phyloP scores from a whole-genome alignment of 2,329 filamentous ascomycete genomes.

The Colletotrichum eleusines region DNA sequence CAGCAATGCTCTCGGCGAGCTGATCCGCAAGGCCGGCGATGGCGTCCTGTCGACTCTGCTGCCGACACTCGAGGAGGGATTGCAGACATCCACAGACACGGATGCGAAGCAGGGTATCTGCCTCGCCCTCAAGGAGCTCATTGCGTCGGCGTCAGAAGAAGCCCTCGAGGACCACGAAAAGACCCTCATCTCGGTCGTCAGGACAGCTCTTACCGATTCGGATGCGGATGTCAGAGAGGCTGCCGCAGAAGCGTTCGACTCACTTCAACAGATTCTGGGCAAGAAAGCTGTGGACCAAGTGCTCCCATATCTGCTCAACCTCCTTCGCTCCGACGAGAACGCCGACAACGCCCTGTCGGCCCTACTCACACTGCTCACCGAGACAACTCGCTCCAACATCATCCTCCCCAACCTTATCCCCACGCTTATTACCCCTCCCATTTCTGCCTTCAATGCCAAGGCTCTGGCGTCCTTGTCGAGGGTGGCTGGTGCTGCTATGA shows the following conservation, averaged over 20 bases:
- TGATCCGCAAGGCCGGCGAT: slow-evolving; percentile 97
- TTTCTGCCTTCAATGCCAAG: slow-evolving; percentile 93
- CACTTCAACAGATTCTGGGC: slow-evolving; percentile 91
- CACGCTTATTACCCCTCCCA: slow-evolving; percentile 89
- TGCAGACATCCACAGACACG: slow-evolving; percentile 88
- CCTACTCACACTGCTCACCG: slow-evolving; percentile 92
- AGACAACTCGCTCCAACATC: slow-evolving; percentile 93
- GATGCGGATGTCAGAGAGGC: slow-evolving; percentile 93
- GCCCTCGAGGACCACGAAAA: slow-evolving; percentile 95
- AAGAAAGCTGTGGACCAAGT: slow-evolving; percentile 97
- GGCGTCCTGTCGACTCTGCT: slow-evolving; percentile 88
- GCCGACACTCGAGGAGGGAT: slow-evolving; percentile 91
- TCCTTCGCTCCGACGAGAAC: slow-evolving; percentile 87
- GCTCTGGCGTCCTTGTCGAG: slow-evolving; percentile 92
- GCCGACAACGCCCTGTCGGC: slow-evolving; percentile 94
- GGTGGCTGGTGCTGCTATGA: slow-evolving; percentile 92
- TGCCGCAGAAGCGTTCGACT: slow-evolving; percentile 96
- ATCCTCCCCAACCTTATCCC: slow-evolving; percentile 97
- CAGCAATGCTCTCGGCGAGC: slow-evolving; percentile 93
- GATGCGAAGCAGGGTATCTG: slow-evolving; percentile 98
- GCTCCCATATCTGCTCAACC: slow-evolving; percentile 87
- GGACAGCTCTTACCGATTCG: slow-evolving; percentile 90
- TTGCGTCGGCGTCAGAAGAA: slow-evolving; percentile 88
- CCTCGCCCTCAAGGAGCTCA: slow-evolving; percentile 93
- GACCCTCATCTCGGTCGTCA: slow-evolving; percentile 92